phyloP scores from a whole-genome alignment of 225 moss, liverwort and hornwort species.

The Rhytidiadelphus loreus region DNA sequence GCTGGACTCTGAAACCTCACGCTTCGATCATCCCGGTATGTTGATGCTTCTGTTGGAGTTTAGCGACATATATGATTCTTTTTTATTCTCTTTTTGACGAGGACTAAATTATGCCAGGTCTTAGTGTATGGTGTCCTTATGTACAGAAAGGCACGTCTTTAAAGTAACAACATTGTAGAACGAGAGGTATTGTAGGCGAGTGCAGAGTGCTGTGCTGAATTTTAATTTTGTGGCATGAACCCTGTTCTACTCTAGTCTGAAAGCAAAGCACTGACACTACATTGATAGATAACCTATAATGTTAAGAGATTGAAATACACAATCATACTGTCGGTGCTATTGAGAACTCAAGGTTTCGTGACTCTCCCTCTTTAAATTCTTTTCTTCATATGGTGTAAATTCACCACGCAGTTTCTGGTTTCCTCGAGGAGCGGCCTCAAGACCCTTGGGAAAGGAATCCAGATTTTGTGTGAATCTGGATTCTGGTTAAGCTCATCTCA shows the following conservation, averaged over 20 bases:
- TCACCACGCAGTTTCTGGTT: neutral
- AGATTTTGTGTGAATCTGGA: neutral
- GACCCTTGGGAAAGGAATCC: neutral
- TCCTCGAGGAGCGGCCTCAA: neutral
- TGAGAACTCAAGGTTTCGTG: neutral
- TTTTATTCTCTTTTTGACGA: neutral
- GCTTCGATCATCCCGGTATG: neutral
- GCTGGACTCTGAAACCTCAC: neutral
- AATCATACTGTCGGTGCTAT: neutral
- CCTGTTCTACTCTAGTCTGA: neutral
- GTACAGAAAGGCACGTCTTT: slow-evolving; percentile 5
- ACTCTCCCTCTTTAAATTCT: neutral
- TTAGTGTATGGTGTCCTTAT: neutral
- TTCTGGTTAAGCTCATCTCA: neutral
- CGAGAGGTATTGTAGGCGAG: neutral
- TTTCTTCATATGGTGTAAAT: neutral
- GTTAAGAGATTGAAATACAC: neutral
- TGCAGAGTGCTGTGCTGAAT: neutral
- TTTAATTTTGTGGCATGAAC: neutral
- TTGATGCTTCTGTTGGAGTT: neutral
- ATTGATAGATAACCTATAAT: neutral
- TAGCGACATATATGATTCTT: neutral
- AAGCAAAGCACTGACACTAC: neutral
- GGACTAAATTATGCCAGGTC: neutral
- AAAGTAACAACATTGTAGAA: neutral